Evolutionary conservation across 2,329 filamentous ascomycete genomes (phyloP), one percentile per base, ranked within the genome.

Genomic region (Ophiostoma perfectum): DNA sequence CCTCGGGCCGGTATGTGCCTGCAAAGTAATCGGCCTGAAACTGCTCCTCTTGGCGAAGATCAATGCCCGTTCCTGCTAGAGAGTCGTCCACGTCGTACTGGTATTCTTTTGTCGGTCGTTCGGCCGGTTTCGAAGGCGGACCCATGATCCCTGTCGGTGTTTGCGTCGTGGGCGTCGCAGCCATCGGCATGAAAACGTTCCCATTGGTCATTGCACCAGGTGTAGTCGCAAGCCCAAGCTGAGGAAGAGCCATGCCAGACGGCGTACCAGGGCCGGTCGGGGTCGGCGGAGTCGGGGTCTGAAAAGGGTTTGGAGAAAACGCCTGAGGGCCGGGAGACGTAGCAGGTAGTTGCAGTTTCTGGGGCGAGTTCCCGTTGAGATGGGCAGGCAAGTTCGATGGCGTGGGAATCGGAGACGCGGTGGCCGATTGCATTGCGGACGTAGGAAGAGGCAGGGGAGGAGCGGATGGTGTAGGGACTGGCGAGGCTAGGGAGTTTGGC

Each of bases 1-100:
- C 78, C 73, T 87, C 81, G 67, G 76, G 74, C 38, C 74, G 72
- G 66, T 76, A 79, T 67, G 76, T 74, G 67, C 81, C 78, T 62
- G 86, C 84, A 75, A 88, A 89, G 68, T 87, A 81, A 70, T 87
- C 88, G 62, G 91, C 88, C 77, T 95, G 83, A 72, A 88, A 91
- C 73, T 93, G 91, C 75, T 96, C 92, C 77, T 97, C 93, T 72
- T 92, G 92, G 69, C 90, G 88, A 64, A 97, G 79, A 80, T 97
- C 91, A 71, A 97, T 92, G 65, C 92, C 93, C 16, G 92, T 94
- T 18, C 90, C 91, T 18, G 89, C 89, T 67, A 97, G 79, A 66
- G 93, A 90, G 79, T 97, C 93, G 72, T 90, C 91, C 63, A 93
- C 84, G 74, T 96, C 92, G 73, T 93, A 87, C 69, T 86, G 81